phyloP scores from a whole-genome alignment of 1,139 yeast genomes.

The Nakaseomyces delphensis region DNA sequence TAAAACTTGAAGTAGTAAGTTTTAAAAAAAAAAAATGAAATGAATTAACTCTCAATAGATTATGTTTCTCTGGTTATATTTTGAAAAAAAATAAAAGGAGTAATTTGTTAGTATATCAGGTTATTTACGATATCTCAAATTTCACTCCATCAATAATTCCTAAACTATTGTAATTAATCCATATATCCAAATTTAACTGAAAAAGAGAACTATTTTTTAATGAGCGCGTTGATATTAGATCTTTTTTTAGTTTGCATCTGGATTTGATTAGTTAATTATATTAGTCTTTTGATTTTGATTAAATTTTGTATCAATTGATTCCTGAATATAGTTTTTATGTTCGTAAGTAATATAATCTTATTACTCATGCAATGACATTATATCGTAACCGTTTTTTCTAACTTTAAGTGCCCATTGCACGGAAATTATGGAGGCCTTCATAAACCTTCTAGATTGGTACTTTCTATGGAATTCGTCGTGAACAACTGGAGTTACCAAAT shows the following conservation, averaged over 20 bases:
- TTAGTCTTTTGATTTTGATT: not conserved
- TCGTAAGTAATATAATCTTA: conserved; percentile 3
- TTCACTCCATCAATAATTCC: no score
- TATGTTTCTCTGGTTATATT: not conserved
- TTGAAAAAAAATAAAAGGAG: no score
- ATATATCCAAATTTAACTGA: no score
- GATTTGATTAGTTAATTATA: no score
- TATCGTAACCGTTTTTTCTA: conserved; percentile 33
- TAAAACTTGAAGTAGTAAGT: not conserved
- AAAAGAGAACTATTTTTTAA: no score
- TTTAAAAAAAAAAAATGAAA: conserved; percentile 1
- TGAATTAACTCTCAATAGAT: conserved; percentile 1
- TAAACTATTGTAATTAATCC: no score
- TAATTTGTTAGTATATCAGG: no score
- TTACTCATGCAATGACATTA: conserved; percentile 33
- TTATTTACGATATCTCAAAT: no score
- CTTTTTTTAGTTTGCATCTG: no score
- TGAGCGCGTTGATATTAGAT: no score
- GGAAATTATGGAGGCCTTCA: conserved; percentile 84
- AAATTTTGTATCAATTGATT: not conserved
- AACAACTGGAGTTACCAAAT: conserved; percentile 71
- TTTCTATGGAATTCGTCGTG: conserved; percentile 93
- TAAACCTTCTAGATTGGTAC: conserved; percentile 81
- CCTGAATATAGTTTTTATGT: conserved; percentile 4
- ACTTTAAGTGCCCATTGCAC: conserved; percentile 78